Base-by-base conservation (phyloP, 495 filamentous ascomycete genomes). In the Annulohypoxylon stygium region DNA sequence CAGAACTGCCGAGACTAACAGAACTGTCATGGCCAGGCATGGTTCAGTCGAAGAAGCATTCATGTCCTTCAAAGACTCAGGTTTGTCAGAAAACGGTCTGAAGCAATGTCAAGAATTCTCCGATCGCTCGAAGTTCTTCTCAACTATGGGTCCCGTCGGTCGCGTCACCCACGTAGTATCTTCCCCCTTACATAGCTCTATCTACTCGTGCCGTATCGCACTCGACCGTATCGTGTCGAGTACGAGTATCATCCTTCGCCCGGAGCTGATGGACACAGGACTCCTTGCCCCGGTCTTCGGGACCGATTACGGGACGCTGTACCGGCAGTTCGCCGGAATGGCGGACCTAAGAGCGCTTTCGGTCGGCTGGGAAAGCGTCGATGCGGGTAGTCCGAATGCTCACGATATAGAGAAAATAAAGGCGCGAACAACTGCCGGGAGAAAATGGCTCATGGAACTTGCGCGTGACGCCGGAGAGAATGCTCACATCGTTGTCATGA, bases 51-150 rank as follows among this genome's bases (percentile, higher is more conserved):
- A 25, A 54, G 26, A n/a, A 33, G 30, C 30, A 30, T 54, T 54
- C 50, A 10, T 5, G 12, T 4, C 14, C 16, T 2, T n/a, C 14
- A 54, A 8, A 54, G 50, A 54, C 25, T 26, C 50, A 30, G 50
- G 50, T 11, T 54, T 54, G 12, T 54, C 50, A 3, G 50, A 33
- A 8, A 11, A n/a, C 2, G 50, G 50, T 5, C 23, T 54, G 4
- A 11, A 54, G 4, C 50, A 54, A 26, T 54, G 50, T 14, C 25
- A 33, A n/a, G 50, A 54, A 33, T 54, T 54, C 50, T 54, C 50
- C 12, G 10, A 25, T 33, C 11, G 33, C 12, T 30, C 50, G 2
- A 5, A 18, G 2, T 51, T 51, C 23, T 23, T 54, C 50, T 14
- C 50, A 14, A 33, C 25, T 14, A 33, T 54, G 25, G 25, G 33